Percentiles rank a stretch among this genome's conserved stretches.
phyloP scores from a whole-genome alignment of 345 rosid genomes.

The Eucalyptus shirleyi region DNA sequence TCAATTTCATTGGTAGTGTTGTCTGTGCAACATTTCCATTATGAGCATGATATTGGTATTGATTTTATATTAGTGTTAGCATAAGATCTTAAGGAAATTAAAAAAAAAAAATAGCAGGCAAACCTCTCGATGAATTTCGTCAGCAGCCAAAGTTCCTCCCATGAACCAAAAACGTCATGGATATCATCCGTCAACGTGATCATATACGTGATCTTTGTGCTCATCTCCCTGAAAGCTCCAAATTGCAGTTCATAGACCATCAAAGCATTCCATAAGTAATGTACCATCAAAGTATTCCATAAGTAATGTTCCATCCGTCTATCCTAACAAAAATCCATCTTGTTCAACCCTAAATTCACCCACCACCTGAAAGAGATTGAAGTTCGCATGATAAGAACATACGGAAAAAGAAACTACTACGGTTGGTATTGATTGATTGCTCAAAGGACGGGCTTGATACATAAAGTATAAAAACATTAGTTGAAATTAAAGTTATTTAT shows the following conservation, averaged over 20 bases:
- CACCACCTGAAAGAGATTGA: neutral
- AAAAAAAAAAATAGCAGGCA: neutral
- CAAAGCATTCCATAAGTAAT: too few species aligned
- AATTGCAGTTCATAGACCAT: constrained; percentile 1
- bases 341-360: neutral
- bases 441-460: neutral
- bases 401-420: neutral
- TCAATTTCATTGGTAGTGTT: neutral
- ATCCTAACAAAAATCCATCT: too few species aligned
- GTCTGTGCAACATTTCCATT: neutral
- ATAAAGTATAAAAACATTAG: too few species aligned
- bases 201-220: neutral
- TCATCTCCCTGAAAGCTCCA: neutral
- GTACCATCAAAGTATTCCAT: too few species aligned
- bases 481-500: neutral
- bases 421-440: neutral
- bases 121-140: neutral
- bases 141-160: neutral
- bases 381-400: neutral
- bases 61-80: neutral
- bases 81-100: too few species aligned
- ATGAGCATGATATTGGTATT: neutral
- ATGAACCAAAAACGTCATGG: neutral
- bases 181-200: neutral
- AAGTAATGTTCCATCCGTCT: too few species aligned